A percentile compares a stretch with the other conserved stretches of the same genome.
phyloP scores from a whole-genome alignment of 2,329 filamentous ascomycete species.

The Aspergillus costaricaensis region DNA sequence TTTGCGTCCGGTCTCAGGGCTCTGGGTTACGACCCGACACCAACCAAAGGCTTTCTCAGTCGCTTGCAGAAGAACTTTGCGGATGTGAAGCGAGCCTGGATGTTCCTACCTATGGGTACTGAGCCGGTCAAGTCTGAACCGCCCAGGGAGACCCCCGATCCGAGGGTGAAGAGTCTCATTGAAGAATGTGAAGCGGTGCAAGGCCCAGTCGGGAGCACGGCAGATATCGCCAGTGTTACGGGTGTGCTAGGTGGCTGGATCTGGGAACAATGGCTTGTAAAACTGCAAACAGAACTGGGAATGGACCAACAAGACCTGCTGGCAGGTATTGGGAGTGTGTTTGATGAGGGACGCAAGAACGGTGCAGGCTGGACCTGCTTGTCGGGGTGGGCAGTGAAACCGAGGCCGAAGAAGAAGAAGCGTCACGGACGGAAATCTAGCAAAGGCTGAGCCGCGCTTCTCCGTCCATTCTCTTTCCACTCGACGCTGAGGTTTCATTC shows the following conservation, averaged over 20 bases:
- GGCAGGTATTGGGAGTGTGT: conserved; percentile 58
- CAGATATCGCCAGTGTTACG: conserved; percentile 71
- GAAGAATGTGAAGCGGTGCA: conserved; percentile 60
- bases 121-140: conserved; percentile 49
- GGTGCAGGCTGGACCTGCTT: conserved; percentile 62
- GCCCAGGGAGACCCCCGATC: conserved; percentile 44
- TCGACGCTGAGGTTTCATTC: conserved; percentile 6
- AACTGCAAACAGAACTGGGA: conserved; percentile 82
- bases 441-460: conserved; percentile 8
- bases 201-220: conserved; percentile 65
- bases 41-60: conserved; percentile 77
- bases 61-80: conserved; percentile 74
- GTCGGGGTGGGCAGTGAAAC: conserved; percentile 61
- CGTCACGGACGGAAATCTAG: neutral
- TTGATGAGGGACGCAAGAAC: conserved; percentile 62
- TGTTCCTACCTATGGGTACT: conserved; percentile 79
- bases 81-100: conserved; percentile 82
- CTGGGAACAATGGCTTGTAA: conserved; percentile 96
- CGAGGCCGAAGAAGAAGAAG: conserved; percentile 29
- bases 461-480: neutral
- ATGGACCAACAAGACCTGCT: conserved; percentile 58
- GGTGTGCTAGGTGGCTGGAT: conserved; percentile 83
- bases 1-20: conserved; percentile 89
- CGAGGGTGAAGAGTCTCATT: conserved; percentile 38
- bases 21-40: conserved; percentile 82